Evolutionary conservation across 495 filamentous ascomycete genomes (phyloP), one percentile per base, ranked within the genome.

Genomic region (Hypoxylon crocopeplum): DNA sequence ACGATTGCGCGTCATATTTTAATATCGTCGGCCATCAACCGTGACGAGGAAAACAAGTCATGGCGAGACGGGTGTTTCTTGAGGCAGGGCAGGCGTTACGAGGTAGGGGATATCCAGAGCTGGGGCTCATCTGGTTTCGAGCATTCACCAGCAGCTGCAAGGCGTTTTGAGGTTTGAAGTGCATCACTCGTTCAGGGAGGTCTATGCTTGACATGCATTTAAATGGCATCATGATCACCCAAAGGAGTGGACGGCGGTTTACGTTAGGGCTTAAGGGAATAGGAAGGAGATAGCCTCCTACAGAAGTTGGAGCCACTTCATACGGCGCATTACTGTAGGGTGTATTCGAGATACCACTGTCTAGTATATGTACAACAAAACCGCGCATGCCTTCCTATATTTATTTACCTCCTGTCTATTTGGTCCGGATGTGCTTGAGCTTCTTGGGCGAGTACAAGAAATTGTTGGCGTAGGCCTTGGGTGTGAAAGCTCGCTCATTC

Each of bases 381-480:
- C 37, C 49, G 46, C 54, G 24, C 32, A 16, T 36, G 38, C 4
- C 39, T 53, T 27, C 33, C 50, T 30, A 20, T 36, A 1, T 32
- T 41, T 32, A 13, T 8, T 27, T 39, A 24, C 15, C n/a, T 27
- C 7, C 20, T 6, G 7, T 51, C 50, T 78, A 99, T 82, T 99
- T 99, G 59, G 94, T 94, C 74, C 90, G 82, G 71, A 98, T 88
- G 63, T 89, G 83, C 83, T 97, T 98, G 69, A 99, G 76, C 82
- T 90, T 92, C 76, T 84, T 88, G 8, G 88, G 78, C 46, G 84
- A 84, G 76, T 96, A 88, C 65, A 90, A 58, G 73, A 98, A 99
- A 79, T 98, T 97, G 74, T 95, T 94, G 27, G 94, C 92, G 75
- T 99, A 99, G 38, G 90, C 88, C 81, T 99, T 98, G 34, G 92